These are phyloP conservation scores for Plantago coronopus DNA, from an alignment of 305 asterid genomes.

Conservation along the genomic window DNA sequence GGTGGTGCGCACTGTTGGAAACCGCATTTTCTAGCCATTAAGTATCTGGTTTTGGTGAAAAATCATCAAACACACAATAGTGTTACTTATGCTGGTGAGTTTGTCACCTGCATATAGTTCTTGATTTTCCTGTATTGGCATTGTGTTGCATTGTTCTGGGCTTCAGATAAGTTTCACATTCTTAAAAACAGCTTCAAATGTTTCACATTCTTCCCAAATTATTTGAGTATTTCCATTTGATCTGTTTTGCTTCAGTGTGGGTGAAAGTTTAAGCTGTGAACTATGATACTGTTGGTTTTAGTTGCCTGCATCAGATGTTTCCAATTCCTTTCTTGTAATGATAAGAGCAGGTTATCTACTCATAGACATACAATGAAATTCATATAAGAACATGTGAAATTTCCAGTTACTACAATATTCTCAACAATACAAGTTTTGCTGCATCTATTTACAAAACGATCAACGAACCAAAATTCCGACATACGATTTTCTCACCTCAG, in stretches of 20 bases:
- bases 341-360: no score
- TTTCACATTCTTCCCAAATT: no score
- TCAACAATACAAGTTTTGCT: slow-evolving; percentile 17
- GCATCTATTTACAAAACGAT: slow-evolving; percentile 19
- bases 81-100: not conserved
- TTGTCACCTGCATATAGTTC: not conserved
- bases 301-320: no score
- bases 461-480: not conserved
- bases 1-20: slow-evolving; percentile 36
- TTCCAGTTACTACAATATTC: slow-evolving; percentile 4
- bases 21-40: not conserved
- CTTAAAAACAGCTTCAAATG: no score
- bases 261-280: no score
- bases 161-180: no score
- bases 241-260: no score
- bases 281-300: no score
- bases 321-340: not conserved
- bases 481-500: not conserved
- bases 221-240: no score
- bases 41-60: not conserved
- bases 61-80: no score
- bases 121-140: not conserved
- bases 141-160: no score
- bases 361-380: not conserved
- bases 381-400: not conserved